Evolutionary conservation across 768 basidiomycete species (phyloP).

Genomic region (Tricholoma matsutake): DNA sequence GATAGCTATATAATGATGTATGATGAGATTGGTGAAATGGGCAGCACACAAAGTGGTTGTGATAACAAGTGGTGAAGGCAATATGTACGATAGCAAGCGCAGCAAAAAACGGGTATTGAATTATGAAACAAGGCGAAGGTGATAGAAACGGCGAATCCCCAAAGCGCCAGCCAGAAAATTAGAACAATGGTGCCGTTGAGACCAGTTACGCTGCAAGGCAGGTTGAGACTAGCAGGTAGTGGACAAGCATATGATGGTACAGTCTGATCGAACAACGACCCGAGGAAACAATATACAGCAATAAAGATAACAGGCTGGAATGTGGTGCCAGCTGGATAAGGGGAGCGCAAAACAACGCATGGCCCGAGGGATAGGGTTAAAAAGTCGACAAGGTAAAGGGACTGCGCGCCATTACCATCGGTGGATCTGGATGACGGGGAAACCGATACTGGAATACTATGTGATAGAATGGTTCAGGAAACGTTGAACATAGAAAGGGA

Average conservation of each 20-base stretch:
- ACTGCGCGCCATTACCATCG: conserved; percentile 36
- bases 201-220: background rate
- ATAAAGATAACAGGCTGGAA: conserved; percentile 38
- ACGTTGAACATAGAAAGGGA: too few relatives aligned
- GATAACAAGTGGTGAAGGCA: background rate
- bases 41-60: conserved; percentile 1
- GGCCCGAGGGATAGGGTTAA: conserved; percentile 26
- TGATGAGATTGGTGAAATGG: background rate
- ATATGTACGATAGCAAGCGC: conserved; percentile 2
- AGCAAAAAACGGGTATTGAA: conserved; percentile 8
- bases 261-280: conserved; percentile 24
- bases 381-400: conserved; percentile 63
- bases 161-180: background rate
- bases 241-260: conserved; percentile 22
- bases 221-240: background rate
- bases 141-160: background rate
- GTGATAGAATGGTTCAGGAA: background rate
- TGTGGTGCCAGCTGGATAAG: conserved; percentile 4
- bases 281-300: conserved; percentile 43
- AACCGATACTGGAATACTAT: conserved; percentile 67
- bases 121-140: background rate
- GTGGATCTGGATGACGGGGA: conserved; percentile 45
- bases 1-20: conserved; percentile 2
- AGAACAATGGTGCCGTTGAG: background rate
- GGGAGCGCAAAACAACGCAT: conserved; percentile 9